Base-by-base conservation (phyloP, 331 rosid genomes). In the Phaseolus coccineus region DNA sequence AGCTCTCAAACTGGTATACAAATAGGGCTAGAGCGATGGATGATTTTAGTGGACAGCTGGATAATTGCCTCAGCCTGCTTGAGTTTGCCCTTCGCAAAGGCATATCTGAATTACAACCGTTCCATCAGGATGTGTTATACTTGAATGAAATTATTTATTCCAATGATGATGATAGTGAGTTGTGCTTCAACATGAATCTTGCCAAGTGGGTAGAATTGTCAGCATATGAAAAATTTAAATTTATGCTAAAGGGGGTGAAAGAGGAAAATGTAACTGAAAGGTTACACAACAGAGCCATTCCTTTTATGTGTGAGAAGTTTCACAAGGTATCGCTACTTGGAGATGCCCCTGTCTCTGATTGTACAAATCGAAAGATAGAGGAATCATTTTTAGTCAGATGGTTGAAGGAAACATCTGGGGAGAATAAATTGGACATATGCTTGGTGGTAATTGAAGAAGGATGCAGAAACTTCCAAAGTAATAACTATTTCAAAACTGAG, bases 311-410 rank as follows among this genome's bases (percentile, higher is more conserved):
- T 42, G 92, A 84, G 72, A 90, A 90, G 83, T 83, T 87, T 75
- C 84, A 59, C 40, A 82, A 66, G 84, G 72, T 46, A 22, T 39
- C 87, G 69, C 37, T 83, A 65, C 53, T 53, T 69, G 85, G 84
- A 56, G 87, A 83, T 50, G 51, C 42, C 76, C 55, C 63, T 57
- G 81, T 69, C 68, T 51, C 69, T 55, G 65, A 74, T 84, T 62
- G 78, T 58, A 82, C 69, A 61, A 79, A 84, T 84, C 79, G 77
- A 70, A 87, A 80, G 25, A 69, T 68, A 35, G 88, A 80, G 15
- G 94, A 93, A 76, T 89, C 99, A 37, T 93, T 91, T 90, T 87
- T 91, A 53, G 91, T 93, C 71, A 89, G 94, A 82, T 96, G 99
- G 99, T 83, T 96, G 89, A 91, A 91, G 86, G 99, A 96, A 89